Evolutionary conservation across 345 rosid species (phyloP), one percentile per base, ranked within the genome.

Genomic region (Eucalyptus lansdowneana): DNA sequence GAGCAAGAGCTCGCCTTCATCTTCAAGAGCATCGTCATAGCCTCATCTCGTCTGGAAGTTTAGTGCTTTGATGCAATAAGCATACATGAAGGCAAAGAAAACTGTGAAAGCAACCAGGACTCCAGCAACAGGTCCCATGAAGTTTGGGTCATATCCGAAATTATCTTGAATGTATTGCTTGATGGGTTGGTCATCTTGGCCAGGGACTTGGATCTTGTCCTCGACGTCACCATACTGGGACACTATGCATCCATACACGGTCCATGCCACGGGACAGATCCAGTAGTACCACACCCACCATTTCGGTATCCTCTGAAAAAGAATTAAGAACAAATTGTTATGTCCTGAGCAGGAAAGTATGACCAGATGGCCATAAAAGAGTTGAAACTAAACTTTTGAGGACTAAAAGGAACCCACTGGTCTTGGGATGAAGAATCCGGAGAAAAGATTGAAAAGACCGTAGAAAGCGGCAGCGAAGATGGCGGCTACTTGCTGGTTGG

Each of bases 211-310:
- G 37, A 97, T 95, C 13, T 62, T 69, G 29, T 86, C 86, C 58
- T 90, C 92, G 11, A 93, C 88, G 47, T 97, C 98, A 40, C 98
- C 96, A 42, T 95, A 97, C 31, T 96, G 99, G 1, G 99, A 94
- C 34, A 92, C 91, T 16, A 94, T 94, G 91, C 95, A 88, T 44
- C 97, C 97, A 14, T 95, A 96, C 45, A 96, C 96, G 14, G 97
- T 96, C 99, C 99, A 97, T 34, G 97, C 99, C 34, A 94, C 92
- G 4, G 93, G 99, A 94, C 96, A 97, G 14, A 97, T 94, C 97
- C 96, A 97, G 91, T 96, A 97, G 91, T 97, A 97, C 99, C 99
- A 97, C 9, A 95, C 87, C 99, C 99, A 97, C 97, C 99, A 97
- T 89, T 92, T 94, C 13, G 97, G 99, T 49, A 97, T 97, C 89